A percentile compares a stretch with the other conserved stretches of the same genome.
Conservation (phyloP, 2,329 filamentous ascomycete species). For the Ramularia collo-cygni region DNA sequence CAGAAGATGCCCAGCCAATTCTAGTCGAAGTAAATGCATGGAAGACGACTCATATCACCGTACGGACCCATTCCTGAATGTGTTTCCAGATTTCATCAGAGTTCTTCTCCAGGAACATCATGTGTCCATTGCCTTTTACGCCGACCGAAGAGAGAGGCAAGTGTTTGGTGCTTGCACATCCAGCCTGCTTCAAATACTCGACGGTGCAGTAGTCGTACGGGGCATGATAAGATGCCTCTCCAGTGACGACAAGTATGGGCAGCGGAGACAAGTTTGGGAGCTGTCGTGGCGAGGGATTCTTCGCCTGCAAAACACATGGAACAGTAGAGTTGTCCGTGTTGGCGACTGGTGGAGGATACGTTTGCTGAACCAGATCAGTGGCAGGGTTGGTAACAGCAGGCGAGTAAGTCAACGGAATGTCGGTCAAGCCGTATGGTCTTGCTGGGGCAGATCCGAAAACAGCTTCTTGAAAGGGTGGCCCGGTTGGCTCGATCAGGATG, state of each 20-base stretch:
- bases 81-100: slow-evolving; percentile 1
- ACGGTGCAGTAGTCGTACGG: slow-evolving; percentile 51
- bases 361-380: slow-evolving; percentile 16
- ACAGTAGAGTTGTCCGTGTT: slow-evolving; percentile 24
- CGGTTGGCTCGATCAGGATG: slow-evolving; percentile 47
- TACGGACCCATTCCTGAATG: background rate
- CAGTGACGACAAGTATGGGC: slow-evolving; percentile 45
- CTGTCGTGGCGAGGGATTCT: slow-evolving; percentile 36
- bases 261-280: slow-evolving; percentile 45
- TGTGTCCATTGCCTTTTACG: slow-evolving; percentile 50
- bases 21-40: too few relatives aligned
- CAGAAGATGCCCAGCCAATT: too few relatives aligned
- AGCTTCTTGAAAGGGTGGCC: slow-evolving; percentile 41
- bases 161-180: slow-evolving; percentile 37
- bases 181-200: slow-evolving; percentile 47
- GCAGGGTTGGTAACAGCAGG: slow-evolving; percentile 25
- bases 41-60: background rate
- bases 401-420: slow-evolving; percentile 28
- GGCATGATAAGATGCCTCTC: slow-evolving; percentile 49
- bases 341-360: slow-evolving; percentile 18
- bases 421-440: slow-evolving; percentile 30
- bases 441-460: slow-evolving; percentile 11
- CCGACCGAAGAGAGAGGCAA: slow-evolving; percentile 39
- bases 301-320: slow-evolving; percentile 34
- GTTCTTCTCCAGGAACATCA: slow-evolving; percentile 50